Evolutionary conservation across 2,329 filamentous ascomycete genomes (phyloP), one percentile per base, ranked within the genome.

Genomic region (Aaosphaeria arxii): DNA sequence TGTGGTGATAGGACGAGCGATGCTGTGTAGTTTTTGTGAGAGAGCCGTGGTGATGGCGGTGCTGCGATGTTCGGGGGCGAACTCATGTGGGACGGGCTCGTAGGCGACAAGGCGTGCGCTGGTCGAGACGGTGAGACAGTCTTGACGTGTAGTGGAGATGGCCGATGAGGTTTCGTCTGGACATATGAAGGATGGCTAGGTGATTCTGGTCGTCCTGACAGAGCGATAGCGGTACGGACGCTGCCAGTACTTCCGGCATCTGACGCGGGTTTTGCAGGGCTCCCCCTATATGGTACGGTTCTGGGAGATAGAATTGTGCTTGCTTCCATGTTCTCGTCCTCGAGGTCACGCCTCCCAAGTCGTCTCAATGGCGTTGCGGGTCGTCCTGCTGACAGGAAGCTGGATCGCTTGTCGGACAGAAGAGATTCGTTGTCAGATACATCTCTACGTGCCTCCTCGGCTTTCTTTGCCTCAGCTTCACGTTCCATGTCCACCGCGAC

Each of bases 401-500:
- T 64, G 7, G 56, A 58, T 7, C 64, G 58, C 47, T 69, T 69
- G 40, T 52, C 45, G 4, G 63, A 66, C 11, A 64, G 50, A 0
- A 66, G 40, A 1, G 58, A 62, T 13, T 64, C 63, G 44, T 55
- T 60, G 53, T 73, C 64, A 49, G 66, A 56, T 17, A 54, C 46
- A 3, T 63, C 44, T 54, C 68, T 57, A 53, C 61, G 53, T 4
- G 56, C 57, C 7, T 66, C 62, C 31, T 63, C 60, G 2, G 59
- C 58, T 48, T 63, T 66, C 53, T 68, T 68, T 17, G 59, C 46
- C 1, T 50, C 50, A 17, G 59, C 62, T 48, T 70, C 68, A 5
- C 54, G 59, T 41, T 66, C 89, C 85, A 89, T 78, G 46, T 85
- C 81, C 57, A 86, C 81, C 44, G 89, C 84, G 3, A 95, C 90